Evolutionary conservation across 371 early-diverging fungal species (phyloP), one percentile per base, ranked within the genome.

Genomic region (Sporodiniella umbellata): DNA sequence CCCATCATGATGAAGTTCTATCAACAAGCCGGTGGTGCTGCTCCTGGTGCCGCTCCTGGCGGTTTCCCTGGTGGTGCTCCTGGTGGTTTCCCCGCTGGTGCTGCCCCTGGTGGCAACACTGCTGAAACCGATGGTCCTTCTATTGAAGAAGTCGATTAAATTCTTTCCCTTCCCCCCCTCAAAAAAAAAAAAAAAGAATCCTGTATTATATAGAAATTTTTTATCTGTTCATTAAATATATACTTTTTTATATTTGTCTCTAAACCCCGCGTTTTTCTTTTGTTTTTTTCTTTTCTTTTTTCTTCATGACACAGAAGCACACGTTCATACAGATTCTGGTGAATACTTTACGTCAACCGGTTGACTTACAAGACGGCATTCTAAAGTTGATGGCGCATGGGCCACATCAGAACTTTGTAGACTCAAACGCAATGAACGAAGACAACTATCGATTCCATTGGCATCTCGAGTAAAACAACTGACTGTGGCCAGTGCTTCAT

Each of bases 1-100:
- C 94, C 95, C 61, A 90, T 92, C 82, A 88, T 91, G 87, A 77
- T 66, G 66, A 85, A 83, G 69, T 58, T 92, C 54, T 92, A 91
- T 62, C 85, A 68, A 58, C 64, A 39, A 48, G 47, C 63, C 37
- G 58, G 61, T 53, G 68, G 60, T 63, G 18, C 43, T 48, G 50
- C 50, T 51, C 56, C 46, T 19, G 72, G 44, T 50, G 51, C 60
- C 51, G 47, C 42, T 30, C 65, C 88, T 51, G 92, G 87, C 60
- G 92, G 84, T 66, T 84, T 74, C 60, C 69, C 58, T 58, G 85
- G 72, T 45, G 83, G 80, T 62, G 85, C 81, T 54, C 58, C 77
- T 86, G 60, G 95, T 89, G 68, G 89, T 85, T 47, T 80, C 84
- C 64, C 96, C 92, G 48, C 81, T 93, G 70, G 85, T 83, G 62